Conservation (phyloP, 108 stramenopile species). For the Seminavis robusta region DNA sequence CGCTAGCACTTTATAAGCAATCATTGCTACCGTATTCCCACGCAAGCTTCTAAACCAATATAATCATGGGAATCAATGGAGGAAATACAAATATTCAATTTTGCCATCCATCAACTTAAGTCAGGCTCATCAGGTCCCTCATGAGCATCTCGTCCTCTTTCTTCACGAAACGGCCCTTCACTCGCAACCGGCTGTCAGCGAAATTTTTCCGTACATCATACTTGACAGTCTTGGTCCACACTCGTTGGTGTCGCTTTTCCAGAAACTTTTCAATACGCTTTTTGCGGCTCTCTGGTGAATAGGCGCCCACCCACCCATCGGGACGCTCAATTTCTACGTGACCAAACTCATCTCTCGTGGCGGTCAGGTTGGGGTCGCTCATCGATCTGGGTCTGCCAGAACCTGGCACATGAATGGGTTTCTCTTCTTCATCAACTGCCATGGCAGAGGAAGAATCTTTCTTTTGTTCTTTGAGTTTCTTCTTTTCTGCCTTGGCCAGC, state of each 20-base stretch:
- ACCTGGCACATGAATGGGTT: constrained; percentile 60
- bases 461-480: constrained; percentile 31
- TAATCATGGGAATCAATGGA: too few relatives aligned
- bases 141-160: constrained; percentile 98
- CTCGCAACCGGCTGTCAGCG: constrained; percentile 93
- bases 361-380: constrained; percentile 76
- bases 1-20: too few relatives aligned
- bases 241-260: constrained; percentile 90
- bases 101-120: constrained; percentile 47
- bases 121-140: constrained; percentile 90
- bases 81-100: too few relatives aligned
- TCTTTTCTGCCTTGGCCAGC: constrained; percentile 45
- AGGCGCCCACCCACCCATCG: constrained; percentile 93
- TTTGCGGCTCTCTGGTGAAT: constrained; percentile 91
- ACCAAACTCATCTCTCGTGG: constrained; percentile 58
- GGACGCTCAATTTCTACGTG: constrained; percentile 74
- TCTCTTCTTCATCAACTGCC: constrained; percentile 30
- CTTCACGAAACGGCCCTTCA: constrained; percentile 98
- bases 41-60: too few relatives aligned
- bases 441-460: constrained; percentile 19
- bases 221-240: constrained; percentile 97
- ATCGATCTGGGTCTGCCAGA: constrained; percentile 75
- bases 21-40: too few relatives aligned
- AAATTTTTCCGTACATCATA: constrained; percentile 99
- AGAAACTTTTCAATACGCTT: constrained; percentile 87